These are phyloP conservation scores for Anacardium occidentale DNA, from an alignment of 345 rosid genomes.

Conservation along the genomic window DNA sequence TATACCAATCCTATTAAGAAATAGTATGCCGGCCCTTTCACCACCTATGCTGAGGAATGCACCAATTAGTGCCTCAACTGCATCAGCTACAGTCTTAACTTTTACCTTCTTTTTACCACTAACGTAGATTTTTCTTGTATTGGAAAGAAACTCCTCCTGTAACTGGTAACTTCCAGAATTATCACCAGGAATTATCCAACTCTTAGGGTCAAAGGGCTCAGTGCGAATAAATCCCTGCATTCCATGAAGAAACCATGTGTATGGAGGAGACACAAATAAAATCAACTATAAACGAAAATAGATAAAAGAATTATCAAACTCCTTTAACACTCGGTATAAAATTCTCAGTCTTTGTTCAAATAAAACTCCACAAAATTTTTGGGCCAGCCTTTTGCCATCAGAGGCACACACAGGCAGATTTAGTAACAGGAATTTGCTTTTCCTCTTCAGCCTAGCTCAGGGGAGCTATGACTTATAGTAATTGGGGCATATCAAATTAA, in stretches of 20 bases:
- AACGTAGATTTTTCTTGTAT: slow-evolving; percentile 43
- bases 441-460: background rate
- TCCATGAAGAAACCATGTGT: background rate
- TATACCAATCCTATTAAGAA: slow-evolving; percentile 74
- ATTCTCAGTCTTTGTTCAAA: background rate
- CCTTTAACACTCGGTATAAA: background rate
- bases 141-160: slow-evolving; percentile 34
- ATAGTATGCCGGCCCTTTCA: slow-evolving; percentile 55
- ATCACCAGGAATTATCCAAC: slow-evolving; percentile 75
- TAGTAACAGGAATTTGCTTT: background rate
- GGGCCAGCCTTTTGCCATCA: background rate
- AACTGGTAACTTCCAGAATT: slow-evolving; percentile 34
- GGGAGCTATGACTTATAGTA: background rate
- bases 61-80: slow-evolving; percentile 83
- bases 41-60: slow-evolving; percentile 76
- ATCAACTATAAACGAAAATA: background rate
- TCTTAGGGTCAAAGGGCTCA: slow-evolving; percentile 65
- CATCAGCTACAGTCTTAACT: slow-evolving; percentile 73
- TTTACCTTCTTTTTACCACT: slow-evolving; percentile 45
- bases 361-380: background rate
- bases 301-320: background rate
- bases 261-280: background rate
- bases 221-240: slow-evolving; percentile 78
- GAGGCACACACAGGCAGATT: background rate
- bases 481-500: background rate